Conservation (phyloP, 495 filamentous ascomycete species). For the Penicillium simplicissimum region DNA sequence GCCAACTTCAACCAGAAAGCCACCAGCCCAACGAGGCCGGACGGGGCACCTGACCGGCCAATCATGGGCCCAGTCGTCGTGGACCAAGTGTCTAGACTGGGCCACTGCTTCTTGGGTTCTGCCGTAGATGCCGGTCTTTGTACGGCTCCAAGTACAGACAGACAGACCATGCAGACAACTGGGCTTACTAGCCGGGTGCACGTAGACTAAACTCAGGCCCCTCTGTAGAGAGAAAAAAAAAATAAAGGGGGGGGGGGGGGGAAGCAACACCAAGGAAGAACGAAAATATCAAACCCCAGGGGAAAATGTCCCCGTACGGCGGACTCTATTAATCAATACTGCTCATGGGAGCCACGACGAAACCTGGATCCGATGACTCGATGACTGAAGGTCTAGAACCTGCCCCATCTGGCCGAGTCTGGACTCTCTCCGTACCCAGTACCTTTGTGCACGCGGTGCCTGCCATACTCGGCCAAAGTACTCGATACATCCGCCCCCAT, state of each 20-base stretch:
- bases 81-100: background rate
- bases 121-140: background rate
- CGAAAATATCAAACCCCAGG: background rate
- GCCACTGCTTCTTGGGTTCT: background rate
- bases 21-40: background rate
- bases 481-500: slow-evolving; percentile 18
- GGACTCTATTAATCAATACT: background rate
- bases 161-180: slow-evolving; percentile 1
- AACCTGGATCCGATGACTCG: slow-evolving; percentile 25
- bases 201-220: background rate
- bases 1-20: background rate
- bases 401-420: slow-evolving; percentile 17
- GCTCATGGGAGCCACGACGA: background rate
- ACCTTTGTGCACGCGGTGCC: slow-evolving; percentile 8
- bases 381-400: slow-evolving; percentile 34
- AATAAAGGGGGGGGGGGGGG: background rate
- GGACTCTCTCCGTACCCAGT: slow-evolving; percentile 18
- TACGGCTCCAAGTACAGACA: background rate
- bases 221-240: no score
- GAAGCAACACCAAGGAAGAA: background rate
- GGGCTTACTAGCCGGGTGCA: background rate
- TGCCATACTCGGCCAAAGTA: slow-evolving; percentile 17
- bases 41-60: background rate
- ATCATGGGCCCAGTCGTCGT: slow-evolving; percentile 3
- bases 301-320: background rate